These are phyloP conservation scores for Podospora australis DNA, from an alignment of 495 filamentous ascomycete genomes.

Conservation along the genomic window DNA sequence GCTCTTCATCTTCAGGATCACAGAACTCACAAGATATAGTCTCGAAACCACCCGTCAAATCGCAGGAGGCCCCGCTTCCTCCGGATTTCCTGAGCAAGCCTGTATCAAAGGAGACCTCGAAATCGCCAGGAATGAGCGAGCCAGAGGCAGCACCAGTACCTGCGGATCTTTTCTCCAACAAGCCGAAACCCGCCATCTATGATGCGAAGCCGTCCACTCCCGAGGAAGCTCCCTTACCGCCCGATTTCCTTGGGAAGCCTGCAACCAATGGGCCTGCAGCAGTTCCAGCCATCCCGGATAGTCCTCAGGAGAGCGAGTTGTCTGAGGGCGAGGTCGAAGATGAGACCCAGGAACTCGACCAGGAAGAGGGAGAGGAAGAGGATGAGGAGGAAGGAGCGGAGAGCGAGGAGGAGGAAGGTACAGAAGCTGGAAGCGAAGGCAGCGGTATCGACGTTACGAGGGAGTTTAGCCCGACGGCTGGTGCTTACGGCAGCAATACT, in stretches of 20 bases:
- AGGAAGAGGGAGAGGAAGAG: conserved; percentile 26
- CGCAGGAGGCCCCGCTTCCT: conserved; percentile 35
- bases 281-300: conserved; percentile 21
- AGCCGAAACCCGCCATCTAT: conserved; percentile 8
- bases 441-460: conserved; percentile 61
- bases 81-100: conserved; percentile 25
- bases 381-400: conserved; percentile 25
- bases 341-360: conserved; percentile 31
- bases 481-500: conserved; percentile 37
- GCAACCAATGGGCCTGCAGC: conserved; percentile 10
- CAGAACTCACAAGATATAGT: conserved; percentile 33
- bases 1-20: conserved; percentile 58
- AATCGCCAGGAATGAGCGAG: conserved; percentile 1
- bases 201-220: neutral
- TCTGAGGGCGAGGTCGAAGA: conserved; percentile 28
- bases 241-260: conserved; percentile 23
- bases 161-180: conserved; percentile 9
- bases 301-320: conserved; percentile 15
- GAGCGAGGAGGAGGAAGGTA: conserved; percentile 34
- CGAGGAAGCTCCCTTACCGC: conserved; percentile 19
- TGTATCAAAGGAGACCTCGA: conserved; percentile 11
- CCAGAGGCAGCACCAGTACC: conserved; percentile 14
- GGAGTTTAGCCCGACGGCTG: conserved; percentile 54
- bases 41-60: conserved; percentile 21
- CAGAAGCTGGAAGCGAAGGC: conserved; percentile 47